Evolutionary conservation across 306 rosid genomes (phyloP), one percentile per base, ranked within the genome.

Genomic region (Casuarina glauca): DNA sequence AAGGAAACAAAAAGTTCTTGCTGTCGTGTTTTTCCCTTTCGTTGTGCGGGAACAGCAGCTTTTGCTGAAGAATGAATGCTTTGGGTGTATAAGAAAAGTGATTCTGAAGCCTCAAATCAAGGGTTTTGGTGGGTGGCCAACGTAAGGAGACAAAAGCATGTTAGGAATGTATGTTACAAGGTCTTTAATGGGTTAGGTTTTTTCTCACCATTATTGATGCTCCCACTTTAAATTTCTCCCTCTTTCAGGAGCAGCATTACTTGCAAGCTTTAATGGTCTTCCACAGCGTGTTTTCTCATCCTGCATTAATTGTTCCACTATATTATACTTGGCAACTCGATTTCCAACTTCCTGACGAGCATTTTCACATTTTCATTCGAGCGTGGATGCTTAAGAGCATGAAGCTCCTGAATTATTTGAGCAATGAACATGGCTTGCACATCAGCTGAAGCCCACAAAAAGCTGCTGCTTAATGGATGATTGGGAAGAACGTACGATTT

Each of bases 161-260:
- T 49, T 19, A 45, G 78, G 86, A 77, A 77, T 80, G 38, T 60
- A 68, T 75, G 71, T 82, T 35, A 42, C 49, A 13, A 55, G 7
- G 51, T n/a, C 53, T 64, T 11, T 15, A 57, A 69, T 69, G 63
- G 78, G 73, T 78, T 84, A 71, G 84, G 84, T 85, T 69, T 46
- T 49, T 73, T 10, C 53, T 60, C 41, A n/a, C 17, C 42, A n/a
- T 5, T 55, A 83, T 84, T 76, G 58, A 77, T 32, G 4, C 17
- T 61, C 48, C 19, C 51, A 58, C 53, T 3, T 43, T 45, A 72
- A 12, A 54, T 19, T 53, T 69, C 63, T 9, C 15, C 38, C 41
- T 1, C 32, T 58, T 51, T 72, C 46, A 42, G 73, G 46, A 75
- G 76, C 81, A 77, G 72, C 8, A 42, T 74, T 54, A 35, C 62